A percentile compares a stretch with the other conserved stretches of the same genome.
phyloP scores from a whole-genome alignment of 164 flowering plant genomes.

The Vitis rupestris region DNA sequence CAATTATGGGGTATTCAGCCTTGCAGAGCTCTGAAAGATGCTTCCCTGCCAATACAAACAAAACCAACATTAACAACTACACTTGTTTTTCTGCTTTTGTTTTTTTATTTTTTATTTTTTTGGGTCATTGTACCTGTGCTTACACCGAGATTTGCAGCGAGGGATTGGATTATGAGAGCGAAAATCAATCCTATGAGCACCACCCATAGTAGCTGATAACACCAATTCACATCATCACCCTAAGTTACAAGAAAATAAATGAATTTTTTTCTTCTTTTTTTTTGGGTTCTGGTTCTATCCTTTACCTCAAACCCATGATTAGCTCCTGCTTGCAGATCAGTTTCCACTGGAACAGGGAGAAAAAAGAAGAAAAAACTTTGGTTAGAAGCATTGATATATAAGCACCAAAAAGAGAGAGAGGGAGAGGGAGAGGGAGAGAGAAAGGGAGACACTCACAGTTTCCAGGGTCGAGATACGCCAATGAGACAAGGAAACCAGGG shows the following conservation, averaged over 20 bases:
- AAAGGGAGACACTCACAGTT: slow-evolving; percentile 41
- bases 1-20: slow-evolving; percentile 54
- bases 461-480: slow-evolving; percentile 81
- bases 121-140: slow-evolving; percentile 53
- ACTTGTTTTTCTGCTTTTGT: too few species aligned
- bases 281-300: not conserved
- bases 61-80: not conserved
- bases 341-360: slow-evolving; percentile 57
- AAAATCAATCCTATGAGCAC: slow-evolving; percentile 71
- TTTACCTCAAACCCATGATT: slow-evolving; percentile 64
- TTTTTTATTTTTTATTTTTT: too few species aligned
- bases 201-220: slow-evolving; percentile 82
- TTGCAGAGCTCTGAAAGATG: slow-evolving; percentile 75
- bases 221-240: not conserved
- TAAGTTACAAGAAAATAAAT: not conserved
- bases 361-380: not conserved
- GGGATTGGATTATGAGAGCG: slow-evolving; percentile 86
- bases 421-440: not conserved
- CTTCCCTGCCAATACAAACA: slow-evolving; percentile 42
- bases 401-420: not conserved
- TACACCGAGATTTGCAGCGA: slow-evolving; percentile 92
- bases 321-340: slow-evolving; percentile 85
- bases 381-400: not conserved
- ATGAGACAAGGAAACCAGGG: slow-evolving; percentile 80
- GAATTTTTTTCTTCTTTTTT: not conserved